Percentiles rank a stretch among this genome's conserved stretches.
phyloP scores from a whole-genome alignment of 2,329 filamentous ascomycete genomes.

The Aspergillus costaricaensis region DNA sequence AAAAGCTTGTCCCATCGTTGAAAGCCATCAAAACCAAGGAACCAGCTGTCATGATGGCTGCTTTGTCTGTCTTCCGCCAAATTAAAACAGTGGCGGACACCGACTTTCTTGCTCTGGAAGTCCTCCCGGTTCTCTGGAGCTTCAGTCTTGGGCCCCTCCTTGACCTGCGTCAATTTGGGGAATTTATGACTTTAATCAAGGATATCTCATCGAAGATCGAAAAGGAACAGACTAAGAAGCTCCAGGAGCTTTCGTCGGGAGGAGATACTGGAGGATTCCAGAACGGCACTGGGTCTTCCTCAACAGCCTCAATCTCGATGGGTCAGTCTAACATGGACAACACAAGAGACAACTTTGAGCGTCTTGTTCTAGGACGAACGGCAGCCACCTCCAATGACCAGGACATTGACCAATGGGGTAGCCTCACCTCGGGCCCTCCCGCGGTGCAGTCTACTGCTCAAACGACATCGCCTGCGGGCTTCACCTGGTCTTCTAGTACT shows the following conservation, averaged over 20 bases:
- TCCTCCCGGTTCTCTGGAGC: constrained; percentile 84
- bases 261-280: constrained; percentile 52
- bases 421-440: constrained; percentile 33
- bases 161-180: constrained; percentile 81
- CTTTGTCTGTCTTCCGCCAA: constrained; percentile 78
- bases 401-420: constrained; percentile 37
- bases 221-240: constrained; percentile 81
- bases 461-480: constrained; percentile 29
- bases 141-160: constrained; percentile 90
- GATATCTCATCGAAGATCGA: constrained; percentile 77
- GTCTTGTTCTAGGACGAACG: constrained; percentile 76
- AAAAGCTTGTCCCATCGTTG: constrained; percentile 89
- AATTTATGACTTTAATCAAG: constrained; percentile 88
- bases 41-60: constrained; percentile 94
- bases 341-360: constrained; percentile 76
- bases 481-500: constrained; percentile 47
- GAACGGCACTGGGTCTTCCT: constrained; percentile 28
- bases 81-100: constrained; percentile 80
- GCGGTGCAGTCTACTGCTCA: constrained; percentile 28
- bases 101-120: constrained; percentile 89
- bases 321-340: constrained; percentile 54
- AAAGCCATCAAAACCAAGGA: constrained; percentile 97
- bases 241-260: constrained; percentile 76
- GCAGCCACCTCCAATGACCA: constrained; percentile 38
- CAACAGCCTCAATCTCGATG: constrained; percentile 27